Conservation (phyloP, 345 rosid species). For the Citrus hindsii region DNA sequence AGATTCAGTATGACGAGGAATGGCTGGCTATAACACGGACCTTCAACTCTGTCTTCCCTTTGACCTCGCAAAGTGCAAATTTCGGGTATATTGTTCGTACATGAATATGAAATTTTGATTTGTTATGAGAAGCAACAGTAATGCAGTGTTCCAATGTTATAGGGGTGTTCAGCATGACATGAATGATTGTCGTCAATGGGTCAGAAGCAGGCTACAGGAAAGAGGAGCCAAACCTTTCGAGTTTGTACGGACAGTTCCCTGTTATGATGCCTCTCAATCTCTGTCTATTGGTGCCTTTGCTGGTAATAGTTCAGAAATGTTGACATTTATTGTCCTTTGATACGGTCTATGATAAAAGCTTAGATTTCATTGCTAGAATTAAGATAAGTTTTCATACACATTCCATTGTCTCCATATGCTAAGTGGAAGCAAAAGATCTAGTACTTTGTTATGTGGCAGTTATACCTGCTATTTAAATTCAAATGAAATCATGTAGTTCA, state of each 20-base stretch:
- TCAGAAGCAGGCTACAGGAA: constrained; percentile 55
- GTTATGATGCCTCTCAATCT: constrained; percentile 47
- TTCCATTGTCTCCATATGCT: background rate
- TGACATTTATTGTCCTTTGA: background rate
- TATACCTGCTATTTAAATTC: background rate
- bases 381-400: background rate
- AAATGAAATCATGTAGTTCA: background rate
- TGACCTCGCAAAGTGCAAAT: constrained; percentile 42
- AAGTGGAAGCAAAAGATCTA: background rate
- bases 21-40: constrained; percentile 73
- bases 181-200: constrained; percentile 64
- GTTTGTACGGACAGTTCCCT: constrained; percentile 61
- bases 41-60: constrained; percentile 68
- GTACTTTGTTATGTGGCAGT: background rate
- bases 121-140: background rate
- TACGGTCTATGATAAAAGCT: background rate
- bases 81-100: constrained; percentile 40
- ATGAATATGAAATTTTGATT: constrained; percentile 3
- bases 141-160: constrained; percentile 2
- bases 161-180: constrained; percentile 48
- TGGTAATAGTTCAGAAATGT: constrained; percentile 28
- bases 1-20: constrained; percentile 82
- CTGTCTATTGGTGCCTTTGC: constrained; percentile 22
- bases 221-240: constrained; percentile 73
- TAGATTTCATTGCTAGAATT: background rate